Base-by-base conservation (phyloP, 495 filamentous ascomycete genomes). In the Talaromyces liani region DNA sequence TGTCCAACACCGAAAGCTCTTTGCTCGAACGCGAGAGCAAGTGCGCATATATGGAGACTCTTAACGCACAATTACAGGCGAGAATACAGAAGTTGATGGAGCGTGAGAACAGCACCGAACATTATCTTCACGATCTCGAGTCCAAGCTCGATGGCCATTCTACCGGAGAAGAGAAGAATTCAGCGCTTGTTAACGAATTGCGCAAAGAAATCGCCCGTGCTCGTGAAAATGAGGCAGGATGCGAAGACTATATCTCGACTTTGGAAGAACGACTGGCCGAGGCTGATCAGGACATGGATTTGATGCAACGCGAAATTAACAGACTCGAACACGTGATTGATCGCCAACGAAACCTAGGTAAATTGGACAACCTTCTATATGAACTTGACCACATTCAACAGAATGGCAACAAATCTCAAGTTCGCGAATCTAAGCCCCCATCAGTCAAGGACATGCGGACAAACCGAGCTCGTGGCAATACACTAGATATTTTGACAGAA, bases 181-280 rank as follows among this genome's bases (percentile, higher is more conserved):
- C 87, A 16, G 84, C 90, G 8, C 88, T 97, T 62, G 87, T 97
- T 31, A 77, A 85, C 54, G 92, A 97, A 75, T 77, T 99, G 61
- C 90, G 91, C 54, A 96, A 96, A 70, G 94, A 99, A 74, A 88
- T 98, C 60, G 81, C 85, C 14, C 85, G 93, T n/a, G 83, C 92
- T 51, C 90, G 93, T 14, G 95, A 96, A 61, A 97, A 90, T 69
- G 94, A 99, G 76, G 82, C 87, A 22, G 85, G 87, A 61, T 89
- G 84, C 67, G 94, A 99, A 69, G 93, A 97, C 61, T 99, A 99
- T 70, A 98, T 99, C 56, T 93, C 94, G 3, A 98, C 93, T 2
- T 79, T 99, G 36, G 94, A 99, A 74, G 94, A 98, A 73, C 88
- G 94, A 18, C 84, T 99, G 16, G 95, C 95, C 0, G 94, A 99